phyloP scores from a whole-genome alignment of 1,284 basidiomycete species.

The Sanghuangporus weigelae region DNA sequence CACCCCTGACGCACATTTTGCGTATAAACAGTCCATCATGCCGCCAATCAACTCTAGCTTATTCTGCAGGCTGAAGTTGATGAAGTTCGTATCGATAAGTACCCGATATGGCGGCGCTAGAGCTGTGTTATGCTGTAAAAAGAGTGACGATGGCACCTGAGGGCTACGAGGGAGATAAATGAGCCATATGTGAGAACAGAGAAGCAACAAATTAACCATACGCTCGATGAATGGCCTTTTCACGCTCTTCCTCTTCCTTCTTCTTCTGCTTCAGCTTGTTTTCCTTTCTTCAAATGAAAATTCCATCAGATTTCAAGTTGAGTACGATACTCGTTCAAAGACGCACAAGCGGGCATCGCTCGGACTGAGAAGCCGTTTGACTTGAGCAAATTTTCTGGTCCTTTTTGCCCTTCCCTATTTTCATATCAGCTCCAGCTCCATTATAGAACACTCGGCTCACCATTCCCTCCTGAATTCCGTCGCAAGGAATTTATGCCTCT shows the following conservation, averaged over 20 bases:
- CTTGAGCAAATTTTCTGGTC: conserved; percentile 91
- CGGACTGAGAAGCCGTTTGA: conserved; percentile 94
- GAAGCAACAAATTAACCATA: conserved; percentile 36
- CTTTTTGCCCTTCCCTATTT: conserved; percentile 87
- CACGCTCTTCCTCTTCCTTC: conserved; percentile 71
- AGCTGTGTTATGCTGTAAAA: conserved; percentile 93
- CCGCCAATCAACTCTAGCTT: conserved; percentile 94
- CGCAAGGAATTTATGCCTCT: too few species aligned
- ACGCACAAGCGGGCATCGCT: conserved; percentile 90
- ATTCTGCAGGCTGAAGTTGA: conserved; percentile 98
- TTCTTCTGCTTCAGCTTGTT: conserved; percentile 76
- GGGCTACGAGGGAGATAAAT: conserved; percentile 41
- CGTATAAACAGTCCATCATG: conserved; percentile 99
- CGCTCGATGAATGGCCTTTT: conserved; percentile 67
- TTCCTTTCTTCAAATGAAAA: conserved; percentile 53
- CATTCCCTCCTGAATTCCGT: not conserved
- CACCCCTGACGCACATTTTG: conserved; percentile 74
- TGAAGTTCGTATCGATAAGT: conserved; percentile 99
- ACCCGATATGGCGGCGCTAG: conserved; percentile 97
- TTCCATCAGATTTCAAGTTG: conserved; percentile 14
- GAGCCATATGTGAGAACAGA: not conserved
- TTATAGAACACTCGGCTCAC: not conserved
- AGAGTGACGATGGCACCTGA: conserved; percentile 84
- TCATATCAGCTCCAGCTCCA: not conserved
- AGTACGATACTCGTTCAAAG: not conserved